Conservation (phyloP, 2,329 filamentous ascomycete species). For the Talaromyces pinophilus region DNA sequence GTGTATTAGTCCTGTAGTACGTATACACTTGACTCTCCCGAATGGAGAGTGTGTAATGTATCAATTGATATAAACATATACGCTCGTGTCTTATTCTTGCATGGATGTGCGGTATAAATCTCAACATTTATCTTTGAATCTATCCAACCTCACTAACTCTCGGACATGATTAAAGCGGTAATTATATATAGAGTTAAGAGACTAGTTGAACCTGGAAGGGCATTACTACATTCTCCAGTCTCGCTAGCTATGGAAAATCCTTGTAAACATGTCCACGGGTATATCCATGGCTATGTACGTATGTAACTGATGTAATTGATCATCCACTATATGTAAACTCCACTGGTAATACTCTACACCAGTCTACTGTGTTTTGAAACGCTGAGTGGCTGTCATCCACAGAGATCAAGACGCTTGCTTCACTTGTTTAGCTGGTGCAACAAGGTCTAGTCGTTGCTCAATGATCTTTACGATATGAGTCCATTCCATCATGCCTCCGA, state of each 20-base stretch:
- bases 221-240: no score
- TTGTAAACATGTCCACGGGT: no score
- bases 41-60: neutral
- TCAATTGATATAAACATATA: neutral
- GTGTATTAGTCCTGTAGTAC: neutral
- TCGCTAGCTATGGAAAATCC: no score
- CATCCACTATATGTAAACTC: neutral
- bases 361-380: neutral
- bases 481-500: constrained; percentile 83
- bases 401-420: neutral
- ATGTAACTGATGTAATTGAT: neutral
- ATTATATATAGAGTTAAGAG: neutral
- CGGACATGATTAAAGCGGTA: neutral
- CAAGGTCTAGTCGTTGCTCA: constrained; percentile 44
- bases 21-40: neutral
- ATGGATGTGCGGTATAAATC: neutral
- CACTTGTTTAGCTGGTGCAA: neutral
- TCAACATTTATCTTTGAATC: neutral
- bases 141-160: neutral
- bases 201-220: no score
- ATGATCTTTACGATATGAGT: constrained; percentile 68
- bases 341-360: neutral
- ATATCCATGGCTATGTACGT: neutral
- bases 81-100: neutral
- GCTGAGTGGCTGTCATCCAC: neutral